Base-by-base conservation (phyloP, 768 basidiomycete genomes). In the Mycena maculata region DNA sequence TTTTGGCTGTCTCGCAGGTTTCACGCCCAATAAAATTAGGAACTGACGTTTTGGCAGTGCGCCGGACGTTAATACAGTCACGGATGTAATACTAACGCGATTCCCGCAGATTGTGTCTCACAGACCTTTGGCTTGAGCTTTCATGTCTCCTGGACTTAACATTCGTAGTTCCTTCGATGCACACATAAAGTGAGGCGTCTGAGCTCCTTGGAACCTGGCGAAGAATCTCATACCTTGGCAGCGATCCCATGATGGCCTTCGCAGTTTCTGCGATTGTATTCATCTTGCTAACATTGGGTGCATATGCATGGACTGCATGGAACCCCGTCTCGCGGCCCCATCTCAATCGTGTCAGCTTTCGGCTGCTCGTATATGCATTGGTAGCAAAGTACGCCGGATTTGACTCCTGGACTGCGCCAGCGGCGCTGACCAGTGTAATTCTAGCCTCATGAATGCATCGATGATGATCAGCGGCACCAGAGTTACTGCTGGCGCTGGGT, bases 331-430 rank as follows among this genome's bases (percentile, higher is more conserved):
- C 63, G 33, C 44, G 63, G 8, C 44, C 41, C 6, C 33, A 56
- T 45, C 63, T 64, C 47, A 42, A 64, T 28, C 63, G 63, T 10
- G 63, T 64, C 3, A 64, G 63, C 63, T 64, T 64, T 28, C 42
- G 63, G 10, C 54, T 64, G 13, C 55, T 64, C 20, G 54, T 64
- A 22, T 64, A 50, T 31, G 63, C 63, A 8, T 31, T 64, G 55
- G 39, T 56, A 16, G 44, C 63, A 22, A 47, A 57, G 55, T 64
- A 22, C 42, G 13, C 20, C 13, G 0, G n/a, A n/a, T n/a, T n/a
- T n/a, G n/a, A n/a, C 23, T 58, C 18, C 33, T 18, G 22, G 15
- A 22, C 10, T 20, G 5, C 15, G 45, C 31, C 12, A 16, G 36
- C n/a, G 16, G 13, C 41, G n/a, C 13, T 47, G 16, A 47, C 13